Percentiles rank a stretch among this genome's conserved stretches.
phyloP scores from a whole-genome alignment of 768 basidiomycete species.

The Tricholoma sp. region DNA sequence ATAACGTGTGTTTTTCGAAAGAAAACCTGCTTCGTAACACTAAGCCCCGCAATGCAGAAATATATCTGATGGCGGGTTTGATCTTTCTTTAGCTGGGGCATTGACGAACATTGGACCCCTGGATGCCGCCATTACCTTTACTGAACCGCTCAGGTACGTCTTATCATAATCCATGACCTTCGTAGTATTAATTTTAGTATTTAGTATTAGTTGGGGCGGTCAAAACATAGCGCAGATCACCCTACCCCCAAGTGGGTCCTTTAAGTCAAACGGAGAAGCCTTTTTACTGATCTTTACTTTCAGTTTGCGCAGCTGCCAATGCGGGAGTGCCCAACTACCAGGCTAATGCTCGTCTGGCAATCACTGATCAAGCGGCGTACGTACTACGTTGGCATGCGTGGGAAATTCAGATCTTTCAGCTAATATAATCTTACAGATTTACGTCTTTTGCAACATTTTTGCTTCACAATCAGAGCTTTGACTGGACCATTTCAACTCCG shows the following conservation, averaged over 20 bases:
- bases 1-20: slow-evolving; percentile 39
- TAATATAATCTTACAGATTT: slow-evolving; percentile 32
- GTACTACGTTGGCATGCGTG: slow-evolving; percentile 18
- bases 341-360: slow-evolving; percentile 47
- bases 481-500: slow-evolving; percentile 67
- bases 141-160: slow-evolving; percentile 53
- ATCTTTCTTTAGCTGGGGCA: slow-evolving; percentile 54
- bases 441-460: slow-evolving; percentile 62
- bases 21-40: neutral
- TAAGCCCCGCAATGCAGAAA: slow-evolving; percentile 26
- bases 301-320: slow-evolving; percentile 67
- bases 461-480: slow-evolving; percentile 58
- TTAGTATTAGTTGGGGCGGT: slow-evolving; percentile 60
- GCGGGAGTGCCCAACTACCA: slow-evolving; percentile 60
- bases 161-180: neutral
- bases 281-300: neutral
- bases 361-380: slow-evolving; percentile 48
- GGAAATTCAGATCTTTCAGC: neutral
- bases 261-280: neutral
- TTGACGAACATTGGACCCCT: slow-evolving; percentile 62
- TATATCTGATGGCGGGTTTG: slow-evolving; percentile 57
- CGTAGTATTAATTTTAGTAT: neutral
- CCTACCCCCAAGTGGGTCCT: slow-evolving; percentile 48
- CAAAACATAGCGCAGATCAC: slow-evolving; percentile 57
- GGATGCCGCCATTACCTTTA: slow-evolving; percentile 64